Conservation (phyloP, 345 rosid genomes). For the Eucalyptus rudis region DNA sequence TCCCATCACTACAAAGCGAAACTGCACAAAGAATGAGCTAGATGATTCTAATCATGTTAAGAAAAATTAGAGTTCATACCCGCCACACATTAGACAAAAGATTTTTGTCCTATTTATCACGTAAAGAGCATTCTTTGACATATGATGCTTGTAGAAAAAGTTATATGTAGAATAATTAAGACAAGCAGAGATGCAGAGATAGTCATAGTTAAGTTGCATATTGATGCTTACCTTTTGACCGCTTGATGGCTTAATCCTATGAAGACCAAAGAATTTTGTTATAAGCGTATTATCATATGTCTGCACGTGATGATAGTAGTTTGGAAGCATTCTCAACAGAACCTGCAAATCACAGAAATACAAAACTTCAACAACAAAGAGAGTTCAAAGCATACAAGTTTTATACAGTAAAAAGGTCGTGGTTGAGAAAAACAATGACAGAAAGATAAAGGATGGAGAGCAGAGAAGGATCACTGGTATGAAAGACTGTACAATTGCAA, state of each 20-base stretch:
- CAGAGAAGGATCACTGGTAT: neutral
- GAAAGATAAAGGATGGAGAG: neutral
- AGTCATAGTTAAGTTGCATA: neutral
- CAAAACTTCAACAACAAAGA: neutral
- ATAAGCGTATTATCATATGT: constrained; percentile 88
- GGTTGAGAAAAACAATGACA: neutral
- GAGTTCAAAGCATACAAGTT: neutral
- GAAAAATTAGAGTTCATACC: neutral
- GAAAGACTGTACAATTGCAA: neutral
- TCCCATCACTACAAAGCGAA: constrained; percentile 98
- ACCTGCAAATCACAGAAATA: constrained; percentile 39
- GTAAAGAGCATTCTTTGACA: neutral
- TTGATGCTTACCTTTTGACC: constrained; percentile 67
- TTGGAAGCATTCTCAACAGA: constrained; percentile 94
- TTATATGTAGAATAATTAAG: neutral
- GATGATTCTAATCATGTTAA: neutral
- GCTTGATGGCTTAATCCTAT: constrained; percentile 96
- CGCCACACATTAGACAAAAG: neutral
- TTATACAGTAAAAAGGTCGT: neutral
- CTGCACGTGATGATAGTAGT: constrained; percentile 85
- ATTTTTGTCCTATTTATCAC: neutral
- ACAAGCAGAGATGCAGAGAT: neutral
- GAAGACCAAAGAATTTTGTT: constrained; percentile 98
- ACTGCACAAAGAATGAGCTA: constrained; percentile 32
- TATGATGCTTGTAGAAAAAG: neutral